A percentile compares a stretch with the other conserved stretches of the same genome.
Conservation (phyloP, 768 basidiomycete species). For the Suillus placidus region DNA sequence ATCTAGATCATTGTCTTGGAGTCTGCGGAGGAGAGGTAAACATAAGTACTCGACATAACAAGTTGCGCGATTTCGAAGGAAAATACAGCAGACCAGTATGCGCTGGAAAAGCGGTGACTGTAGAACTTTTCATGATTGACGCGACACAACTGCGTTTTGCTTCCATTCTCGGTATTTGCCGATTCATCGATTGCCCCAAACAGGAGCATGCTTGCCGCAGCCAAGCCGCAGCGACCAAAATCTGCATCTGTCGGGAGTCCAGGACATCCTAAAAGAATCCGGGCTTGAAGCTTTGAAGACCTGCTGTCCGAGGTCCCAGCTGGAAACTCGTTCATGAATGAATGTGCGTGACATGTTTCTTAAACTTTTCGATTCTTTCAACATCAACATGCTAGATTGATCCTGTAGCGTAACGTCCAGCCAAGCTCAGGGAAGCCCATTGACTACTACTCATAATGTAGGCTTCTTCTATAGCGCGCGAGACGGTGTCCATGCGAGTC, state of each 20-base stretch:
- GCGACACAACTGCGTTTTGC: too few relatives aligned
- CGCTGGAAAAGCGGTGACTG: background rate
- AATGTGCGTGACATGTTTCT: background rate
- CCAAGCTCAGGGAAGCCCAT: background rate
- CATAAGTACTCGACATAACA: slow-evolving; percentile 17
- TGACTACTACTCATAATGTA: background rate
- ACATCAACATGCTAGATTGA: background rate
- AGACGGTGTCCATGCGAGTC: background rate
- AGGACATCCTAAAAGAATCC: background rate
- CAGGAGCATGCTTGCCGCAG: too few relatives aligned
- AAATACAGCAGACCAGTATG: background rate
- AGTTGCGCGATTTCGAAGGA: background rate
- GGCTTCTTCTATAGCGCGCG: background rate
- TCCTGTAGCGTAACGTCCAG: background rate
- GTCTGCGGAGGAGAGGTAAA: slow-evolving; percentile 31
- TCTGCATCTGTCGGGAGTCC: too few relatives aligned
- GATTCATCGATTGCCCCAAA: too few relatives aligned
- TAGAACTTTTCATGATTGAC: background rate
- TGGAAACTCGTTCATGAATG: background rate
- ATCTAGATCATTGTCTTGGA: slow-evolving; percentile 23
- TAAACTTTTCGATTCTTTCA: background rate
- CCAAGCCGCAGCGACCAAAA: too few relatives aligned
- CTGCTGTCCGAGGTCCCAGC: background rate
- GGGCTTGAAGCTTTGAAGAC: too few relatives aligned
- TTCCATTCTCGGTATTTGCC: too few relatives aligned